Evolutionary conservation across 108 stramenopile genomes (phyloP).

Genomic region (Pseudonitzschia delicatissima): DNA sequence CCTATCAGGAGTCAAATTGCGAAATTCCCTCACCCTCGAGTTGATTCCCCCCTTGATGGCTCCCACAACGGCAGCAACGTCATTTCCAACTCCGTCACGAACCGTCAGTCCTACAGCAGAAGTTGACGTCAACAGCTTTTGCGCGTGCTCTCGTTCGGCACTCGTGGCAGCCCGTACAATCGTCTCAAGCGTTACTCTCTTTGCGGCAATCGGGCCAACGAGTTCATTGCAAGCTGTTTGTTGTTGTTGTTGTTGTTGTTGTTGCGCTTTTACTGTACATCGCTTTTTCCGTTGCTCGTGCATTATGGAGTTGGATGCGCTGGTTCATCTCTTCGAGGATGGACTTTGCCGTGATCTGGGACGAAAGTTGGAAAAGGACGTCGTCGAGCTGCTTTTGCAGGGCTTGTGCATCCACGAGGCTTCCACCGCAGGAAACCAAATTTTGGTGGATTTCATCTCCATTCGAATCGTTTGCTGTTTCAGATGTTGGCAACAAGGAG

Average conservation of each 20-base stretch:
- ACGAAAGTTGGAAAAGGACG: neutral
- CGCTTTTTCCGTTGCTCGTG: constrained; percentile 24
- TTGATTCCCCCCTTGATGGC: constrained; percentile 10
- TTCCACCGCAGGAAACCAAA: neutral
- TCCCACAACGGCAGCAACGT: constrained; percentile 25
- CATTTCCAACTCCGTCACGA: constrained; percentile 46
- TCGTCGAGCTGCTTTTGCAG: constrained; percentile 36
- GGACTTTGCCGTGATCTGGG: constrained; percentile 29
- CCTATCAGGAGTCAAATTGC: neutral
- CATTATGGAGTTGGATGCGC: constrained; percentile 40
- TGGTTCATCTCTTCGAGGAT: constrained; percentile 18
- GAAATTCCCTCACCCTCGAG: constrained; percentile 9
- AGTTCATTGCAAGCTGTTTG: neutral
- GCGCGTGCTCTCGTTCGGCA: constrained; percentile 34
- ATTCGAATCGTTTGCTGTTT: neutral
- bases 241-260: constrained; percentile 4
- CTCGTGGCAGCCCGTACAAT: constrained; percentile 54
- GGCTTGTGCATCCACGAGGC: neutral
- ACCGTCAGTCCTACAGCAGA: constrained; percentile 46
- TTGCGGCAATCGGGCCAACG: constrained; percentile 52
- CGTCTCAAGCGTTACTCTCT: constrained; percentile 27
- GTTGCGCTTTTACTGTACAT: neutral
- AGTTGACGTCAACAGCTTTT: neutral
- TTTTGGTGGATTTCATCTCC: neutral
- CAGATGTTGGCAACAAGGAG: neutral